Evolutionary conservation across 2,329 filamentous ascomycete genomes (phyloP).

Genomic region (Colletotrichum euphorbiae): DNA sequence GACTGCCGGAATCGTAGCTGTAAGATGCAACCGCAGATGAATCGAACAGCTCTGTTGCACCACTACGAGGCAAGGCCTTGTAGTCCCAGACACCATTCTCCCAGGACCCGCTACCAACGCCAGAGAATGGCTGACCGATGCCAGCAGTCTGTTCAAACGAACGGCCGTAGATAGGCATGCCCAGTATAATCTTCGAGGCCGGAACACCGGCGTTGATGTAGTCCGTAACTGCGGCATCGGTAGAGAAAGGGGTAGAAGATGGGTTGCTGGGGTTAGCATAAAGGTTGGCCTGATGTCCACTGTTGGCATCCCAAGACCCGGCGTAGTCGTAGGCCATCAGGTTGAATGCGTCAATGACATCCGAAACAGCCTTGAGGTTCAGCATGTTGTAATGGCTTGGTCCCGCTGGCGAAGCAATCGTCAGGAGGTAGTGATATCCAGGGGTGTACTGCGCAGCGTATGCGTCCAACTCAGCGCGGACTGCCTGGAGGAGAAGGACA

Average conservation of each 20-base stretch:
- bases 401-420: constrained; percentile 64
- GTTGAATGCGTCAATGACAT: constrained; percentile 66
- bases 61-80: constrained; percentile 76
- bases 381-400: constrained; percentile 60
- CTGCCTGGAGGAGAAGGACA: constrained; percentile 56
- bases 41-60: constrained; percentile 70
- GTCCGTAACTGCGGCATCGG: constrained; percentile 71
- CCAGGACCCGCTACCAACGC: constrained; percentile 76
- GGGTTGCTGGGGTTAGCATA: constrained; percentile 67
- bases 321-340: constrained; percentile 82
- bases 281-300: constrained; percentile 80
- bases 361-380: constrained; percentile 52
- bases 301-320: constrained; percentile 72
- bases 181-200: constrained; percentile 76
- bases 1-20: constrained; percentile 71
- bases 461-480: constrained; percentile 60
- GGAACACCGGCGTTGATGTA: constrained; percentile 75
- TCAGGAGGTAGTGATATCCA: constrained; percentile 65
- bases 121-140: constrained; percentile 71
- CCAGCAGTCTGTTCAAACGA: constrained; percentile 73
- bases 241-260: constrained; percentile 75
- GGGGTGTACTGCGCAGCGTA: constrained; percentile 58
- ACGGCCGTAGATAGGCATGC: constrained; percentile 85
- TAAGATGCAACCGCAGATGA: constrained; percentile 71
- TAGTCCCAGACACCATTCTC: constrained; percentile 84